Evolutionary conservation across 441 rosid species (phyloP).

Genomic region (Erysimum cheiri): DNA sequence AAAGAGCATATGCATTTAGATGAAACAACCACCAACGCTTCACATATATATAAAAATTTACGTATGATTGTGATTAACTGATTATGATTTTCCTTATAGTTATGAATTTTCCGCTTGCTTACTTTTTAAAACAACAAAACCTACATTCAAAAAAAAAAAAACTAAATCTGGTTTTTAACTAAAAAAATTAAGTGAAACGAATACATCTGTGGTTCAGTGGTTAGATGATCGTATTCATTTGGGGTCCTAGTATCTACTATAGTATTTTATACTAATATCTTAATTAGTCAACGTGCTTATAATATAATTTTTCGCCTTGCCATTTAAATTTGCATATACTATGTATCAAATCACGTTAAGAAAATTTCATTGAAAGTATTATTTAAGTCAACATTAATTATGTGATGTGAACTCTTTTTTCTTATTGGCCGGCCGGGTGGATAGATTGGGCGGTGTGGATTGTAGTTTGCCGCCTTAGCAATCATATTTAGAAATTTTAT

Average conservation of each 20-base stretch:
- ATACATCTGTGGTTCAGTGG: background rate
- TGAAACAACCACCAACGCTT: background rate
- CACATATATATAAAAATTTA: too few relatives aligned
- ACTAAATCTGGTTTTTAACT: background rate
- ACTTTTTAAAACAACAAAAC: background rate
- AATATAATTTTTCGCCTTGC: background rate
- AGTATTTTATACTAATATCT: background rate
- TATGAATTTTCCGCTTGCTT: background rate
- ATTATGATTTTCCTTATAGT: background rate
- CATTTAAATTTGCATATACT: background rate
- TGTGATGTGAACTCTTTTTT: background rate
- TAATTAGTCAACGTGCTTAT: slow-evolving; percentile 16
- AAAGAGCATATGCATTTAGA: background rate
- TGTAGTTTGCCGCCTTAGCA: slow-evolving; percentile 23
- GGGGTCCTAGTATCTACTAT: background rate
- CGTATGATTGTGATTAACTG: too few relatives aligned
- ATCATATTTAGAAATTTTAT: slow-evolving; percentile 5
- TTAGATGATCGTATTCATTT: background rate
- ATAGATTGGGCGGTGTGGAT: slow-evolving; percentile 41
- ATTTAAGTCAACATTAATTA: slow-evolving; percentile 10
- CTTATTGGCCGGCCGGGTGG: slow-evolving; percentile 37
- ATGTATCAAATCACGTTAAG: background rate
- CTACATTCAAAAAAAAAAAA: background rate
- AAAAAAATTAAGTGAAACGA: background rate
- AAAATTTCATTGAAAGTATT: background rate